Percentiles rank a stretch among this genome's conserved stretches.
Conservation (phyloP, 495 filamentous ascomycete species). For the Cairneyella variabilis region DNA sequence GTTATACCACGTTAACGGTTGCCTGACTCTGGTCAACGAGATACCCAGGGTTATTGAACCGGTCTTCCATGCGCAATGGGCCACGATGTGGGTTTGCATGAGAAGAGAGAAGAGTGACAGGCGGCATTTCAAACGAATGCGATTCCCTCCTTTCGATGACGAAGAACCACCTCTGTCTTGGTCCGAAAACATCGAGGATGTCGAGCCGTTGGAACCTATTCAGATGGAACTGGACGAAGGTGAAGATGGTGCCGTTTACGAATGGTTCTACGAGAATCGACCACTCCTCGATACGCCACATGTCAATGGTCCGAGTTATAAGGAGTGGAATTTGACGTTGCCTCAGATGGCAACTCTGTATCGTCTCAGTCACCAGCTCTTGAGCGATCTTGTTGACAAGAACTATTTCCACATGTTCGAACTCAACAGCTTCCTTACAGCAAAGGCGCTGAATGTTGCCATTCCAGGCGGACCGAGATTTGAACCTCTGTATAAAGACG, state of each 20-base stretch:
- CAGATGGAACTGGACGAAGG: slow-evolving; percentile 97
- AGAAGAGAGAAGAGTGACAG: slow-evolving; percentile 95
- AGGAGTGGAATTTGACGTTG: slow-evolving; percentile 88
- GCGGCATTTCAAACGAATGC: slow-evolving; percentile 97
- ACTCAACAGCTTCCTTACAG: slow-evolving; percentile 88
- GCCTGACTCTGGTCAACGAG: slow-evolving; percentile 95
- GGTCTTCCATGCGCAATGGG: slow-evolving; percentile 98
- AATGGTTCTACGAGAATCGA: slow-evolving; percentile 98
- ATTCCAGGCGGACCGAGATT: slow-evolving; percentile 96
- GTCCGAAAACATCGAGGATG: slow-evolving; percentile 98
- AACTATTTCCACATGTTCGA: slow-evolving; percentile 99
- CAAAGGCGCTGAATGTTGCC: slow-evolving; percentile 95
- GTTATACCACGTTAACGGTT: slow-evolving; percentile 97
- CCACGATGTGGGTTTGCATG: slow-evolving; percentile 99
- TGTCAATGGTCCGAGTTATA: slow-evolving; percentile 96
- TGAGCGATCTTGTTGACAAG: slow-evolving; percentile 89
- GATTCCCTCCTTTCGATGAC: slow-evolving; percentile 98
- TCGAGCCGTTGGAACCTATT: slow-evolving; percentile 95
- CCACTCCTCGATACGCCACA: slow-evolving; percentile 89
- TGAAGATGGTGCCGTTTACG: slow-evolving; percentile 87
- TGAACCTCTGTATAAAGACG: slow-evolving; percentile 97
- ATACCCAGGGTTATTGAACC: slow-evolving; percentile 96
- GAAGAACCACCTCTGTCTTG: slow-evolving; percentile 97
- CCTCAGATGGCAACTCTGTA: slow-evolving; percentile 97
- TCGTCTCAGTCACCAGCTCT: slow-evolving; percentile 83